These are phyloP conservation scores for Actinidia chinensis DNA, from an alignment of 179 eudicot species.

Conservation along the genomic window DNA sequence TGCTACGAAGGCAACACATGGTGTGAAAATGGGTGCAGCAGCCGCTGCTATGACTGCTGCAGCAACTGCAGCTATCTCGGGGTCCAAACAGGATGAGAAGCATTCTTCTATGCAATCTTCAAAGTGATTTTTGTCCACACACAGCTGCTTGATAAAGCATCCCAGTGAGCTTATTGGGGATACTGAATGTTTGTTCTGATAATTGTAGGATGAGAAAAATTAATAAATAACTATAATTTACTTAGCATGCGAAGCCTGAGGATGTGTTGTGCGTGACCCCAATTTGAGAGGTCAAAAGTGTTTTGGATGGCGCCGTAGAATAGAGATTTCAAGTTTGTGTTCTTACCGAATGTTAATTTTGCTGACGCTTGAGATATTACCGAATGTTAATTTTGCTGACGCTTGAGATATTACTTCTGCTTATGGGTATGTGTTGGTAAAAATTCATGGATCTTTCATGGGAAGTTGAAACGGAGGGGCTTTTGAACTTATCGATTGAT, in stretches of 20 bases:
- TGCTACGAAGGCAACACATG: slow-evolving; percentile 85
- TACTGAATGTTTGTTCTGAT: background rate
- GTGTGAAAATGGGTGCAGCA: slow-evolving; percentile 87
- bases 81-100: slow-evolving; percentile 55
- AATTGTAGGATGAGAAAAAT: background rate
- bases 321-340: background rate
- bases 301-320: background rate
- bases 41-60: slow-evolving; percentile 94
- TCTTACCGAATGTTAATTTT: background rate
- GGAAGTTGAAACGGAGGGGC: background rate
- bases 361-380: background rate
- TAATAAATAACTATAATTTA: background rate
- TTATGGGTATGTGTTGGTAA: background rate
- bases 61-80: slow-evolving; percentile 73
- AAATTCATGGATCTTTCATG: background rate
- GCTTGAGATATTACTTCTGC: background rate
- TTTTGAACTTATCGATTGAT: background rate
- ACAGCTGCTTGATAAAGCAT: background rate
- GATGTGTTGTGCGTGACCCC: background rate
- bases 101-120: slow-evolving; percentile 43
- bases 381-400: background rate
- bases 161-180: background rate
- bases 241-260: background rate
- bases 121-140: slow-evolving; percentile 31
- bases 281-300: background rate